A percentile compares a stretch with the other conserved stretches of the same genome.
Conservation (phyloP, 176 grass and related monocot genomes). For the Leersia perrieri region DNA sequence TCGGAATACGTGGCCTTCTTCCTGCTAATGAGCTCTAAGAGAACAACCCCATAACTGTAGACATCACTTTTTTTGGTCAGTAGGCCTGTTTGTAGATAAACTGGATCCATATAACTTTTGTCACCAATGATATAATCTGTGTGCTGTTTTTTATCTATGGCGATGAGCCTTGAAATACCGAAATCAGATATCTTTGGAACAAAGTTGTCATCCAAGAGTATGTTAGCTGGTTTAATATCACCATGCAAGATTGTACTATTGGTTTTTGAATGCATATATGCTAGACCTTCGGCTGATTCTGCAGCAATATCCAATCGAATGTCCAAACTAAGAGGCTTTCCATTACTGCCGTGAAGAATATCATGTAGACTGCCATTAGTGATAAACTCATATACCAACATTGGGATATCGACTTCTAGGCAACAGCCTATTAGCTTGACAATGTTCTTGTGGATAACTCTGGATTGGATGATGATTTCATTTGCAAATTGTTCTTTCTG, state of each 20-base stretch:
- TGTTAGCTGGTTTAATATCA: slow-evolving; percentile 35
- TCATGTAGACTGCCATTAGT: slow-evolving; percentile 16
- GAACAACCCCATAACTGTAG: too few species aligned
- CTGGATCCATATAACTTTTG: too few species aligned
- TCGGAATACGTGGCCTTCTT: too few species aligned
- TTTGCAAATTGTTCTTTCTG: slow-evolving; percentile 27
- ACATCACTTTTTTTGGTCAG: too few species aligned
- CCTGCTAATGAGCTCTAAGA: too few species aligned
- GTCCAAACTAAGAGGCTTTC: neutral
- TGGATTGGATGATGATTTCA: slow-evolving; percentile 29
- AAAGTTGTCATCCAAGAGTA: neutral
- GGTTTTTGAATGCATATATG: slow-evolving; percentile 17
- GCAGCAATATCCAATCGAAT: neutral
- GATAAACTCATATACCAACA: slow-evolving; percentile 25
- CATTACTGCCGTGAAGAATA: neutral
- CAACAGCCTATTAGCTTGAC: slow-evolving; percentile 23
- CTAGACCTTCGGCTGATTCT: slow-evolving; percentile 10
- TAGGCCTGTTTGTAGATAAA: too few species aligned
- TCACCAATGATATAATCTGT: too few species aligned
- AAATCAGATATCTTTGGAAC: too few species aligned
- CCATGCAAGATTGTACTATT: slow-evolving; percentile 16
- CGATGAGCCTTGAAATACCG: too few species aligned
- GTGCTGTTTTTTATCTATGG: too few species aligned
- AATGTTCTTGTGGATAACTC: slow-evolving; percentile 32
- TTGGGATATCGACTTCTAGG: slow-evolving; percentile 19